Percentiles rank a stretch among this genome's conserved stretches.
phyloP scores from a whole-genome alignment of 116 monocot species.

The Posidonia oceanica region DNA sequence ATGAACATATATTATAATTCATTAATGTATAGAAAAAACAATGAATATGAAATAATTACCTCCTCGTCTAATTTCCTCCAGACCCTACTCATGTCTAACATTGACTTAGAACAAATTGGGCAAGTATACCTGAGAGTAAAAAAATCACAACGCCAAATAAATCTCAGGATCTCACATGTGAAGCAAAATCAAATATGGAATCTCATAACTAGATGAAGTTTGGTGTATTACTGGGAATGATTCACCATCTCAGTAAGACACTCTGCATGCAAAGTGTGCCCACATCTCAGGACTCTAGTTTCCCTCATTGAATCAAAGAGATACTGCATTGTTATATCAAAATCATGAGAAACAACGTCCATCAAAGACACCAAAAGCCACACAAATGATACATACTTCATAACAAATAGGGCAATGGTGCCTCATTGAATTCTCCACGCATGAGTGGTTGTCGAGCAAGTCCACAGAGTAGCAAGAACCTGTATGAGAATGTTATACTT shows the following conservation, averaged over 20 bases:
- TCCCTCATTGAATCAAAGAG: constrained; percentile 82
- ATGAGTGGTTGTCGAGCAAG: constrained; percentile 54
- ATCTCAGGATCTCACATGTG: neutral
- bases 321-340: constrained; percentile 38
- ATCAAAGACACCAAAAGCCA: constrained; percentile 5
- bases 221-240: constrained; percentile 45
- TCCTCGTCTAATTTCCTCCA: constrained; percentile 59
- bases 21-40: no score
- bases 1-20: no score
- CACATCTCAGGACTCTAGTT: constrained; percentile 62
- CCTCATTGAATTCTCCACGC: constrained; percentile 87
- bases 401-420: constrained; percentile 77
- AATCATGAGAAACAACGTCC: constrained; percentile 6
- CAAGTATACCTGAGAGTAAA: constrained; percentile 45
- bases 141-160: neutral
- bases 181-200: neutral
- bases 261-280: constrained; percentile 66
- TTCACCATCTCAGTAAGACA: constrained; percentile 58
- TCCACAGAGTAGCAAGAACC: constrained; percentile 56
- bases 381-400: constrained; percentile 36
- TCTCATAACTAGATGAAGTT: constrained; percentile 1
- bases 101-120: constrained; percentile 79
- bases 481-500: constrained; percentile 12
- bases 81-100: constrained; percentile 46
- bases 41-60: constrained; percentile 24